Evolutionary conservation across 192 early-diverging fungal genomes (phyloP).

Genomic region (Rhizoclosmatium sp.): DNA sequence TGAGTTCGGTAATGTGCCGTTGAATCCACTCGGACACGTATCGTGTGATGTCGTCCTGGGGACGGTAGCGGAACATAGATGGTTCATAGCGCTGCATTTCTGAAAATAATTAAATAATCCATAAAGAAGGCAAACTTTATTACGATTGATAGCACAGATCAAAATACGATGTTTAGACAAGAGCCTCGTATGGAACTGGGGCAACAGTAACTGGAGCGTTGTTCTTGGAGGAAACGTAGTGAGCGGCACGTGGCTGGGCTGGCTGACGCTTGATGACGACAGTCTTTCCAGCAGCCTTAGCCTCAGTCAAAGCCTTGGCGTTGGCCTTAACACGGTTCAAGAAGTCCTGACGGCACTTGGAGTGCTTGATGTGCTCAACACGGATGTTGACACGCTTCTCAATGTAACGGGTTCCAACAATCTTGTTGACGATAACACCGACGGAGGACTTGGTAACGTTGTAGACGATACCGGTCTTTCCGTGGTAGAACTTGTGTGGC

Average conservation of each 20-base stretch:
- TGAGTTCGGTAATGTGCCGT: slow-evolving; percentile 16
- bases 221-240: slow-evolving; percentile 85
- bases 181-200: slow-evolving; percentile 94
- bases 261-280: slow-evolving; percentile 92
- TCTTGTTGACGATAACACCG: slow-evolving; percentile 98
- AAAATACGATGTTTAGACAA: slow-evolving; percentile 57
- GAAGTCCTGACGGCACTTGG: slow-evolving; percentile 98
- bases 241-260: slow-evolving; percentile 84
- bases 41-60: slow-evolving; percentile 29
- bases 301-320: slow-evolving; percentile 82
- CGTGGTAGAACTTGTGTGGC: slow-evolving; percentile 99
- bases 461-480: slow-evolving; percentile 98
- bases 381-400: slow-evolving; percentile 99
- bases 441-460: slow-evolving; percentile 99
- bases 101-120: no score
- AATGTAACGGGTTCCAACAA: slow-evolving; percentile 96
- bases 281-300: slow-evolving; percentile 78
- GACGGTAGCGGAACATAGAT: slow-evolving; percentile 18
- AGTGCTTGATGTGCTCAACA: slow-evolving; percentile 99
- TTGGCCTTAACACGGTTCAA: slow-evolving; percentile 97
- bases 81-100: slow-evolving; percentile 8
- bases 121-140: no score
- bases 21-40: slow-evolving; percentile 29
- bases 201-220: slow-evolving; percentile 93
- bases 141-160: no score